A percentile compares a stretch with the other conserved stretches of the same genome.
These are phyloP conservation scores for Ajuga reptans DNA, from an alignment of 305 asterid genomes.

Conservation along the genomic window DNA sequence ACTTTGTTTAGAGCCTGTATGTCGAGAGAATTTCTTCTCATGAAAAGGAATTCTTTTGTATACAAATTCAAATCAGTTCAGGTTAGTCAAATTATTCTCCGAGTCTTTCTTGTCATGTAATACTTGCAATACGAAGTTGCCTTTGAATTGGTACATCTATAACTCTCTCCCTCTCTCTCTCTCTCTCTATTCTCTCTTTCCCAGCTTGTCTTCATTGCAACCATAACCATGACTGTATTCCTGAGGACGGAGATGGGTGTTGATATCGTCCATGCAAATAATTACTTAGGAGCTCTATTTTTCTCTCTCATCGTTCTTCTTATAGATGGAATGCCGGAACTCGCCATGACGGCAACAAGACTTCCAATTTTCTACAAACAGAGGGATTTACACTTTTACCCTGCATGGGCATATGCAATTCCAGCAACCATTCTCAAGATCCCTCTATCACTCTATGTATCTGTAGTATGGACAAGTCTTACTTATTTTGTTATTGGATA, in stretches of 20 bases:
- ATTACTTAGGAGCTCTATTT: slow-evolving; percentile 62
- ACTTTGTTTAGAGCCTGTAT: slow-evolving; percentile 57
- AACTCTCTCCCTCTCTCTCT: slow-evolving; percentile 15
- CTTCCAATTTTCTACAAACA: slow-evolving; percentile 70
- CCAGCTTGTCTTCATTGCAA: slow-evolving; percentile 58
- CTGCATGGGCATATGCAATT: slow-evolving; percentile 82
- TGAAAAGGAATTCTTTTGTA: slow-evolving; percentile 57
- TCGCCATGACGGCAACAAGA: slow-evolving; percentile 53
- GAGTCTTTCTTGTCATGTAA: neutral
- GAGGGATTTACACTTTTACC: slow-evolving; percentile 58
- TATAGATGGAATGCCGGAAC: slow-evolving; percentile 58
- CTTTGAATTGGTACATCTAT: neutral
- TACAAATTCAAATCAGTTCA: slow-evolving; percentile 53
- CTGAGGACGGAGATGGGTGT: slow-evolving; percentile 48
- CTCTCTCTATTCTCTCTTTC: neutral
- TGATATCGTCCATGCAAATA: slow-evolving; percentile 50
- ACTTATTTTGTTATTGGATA: slow-evolving; percentile 67
- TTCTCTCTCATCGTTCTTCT: slow-evolving; percentile 46
- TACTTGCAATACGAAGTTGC: neutral
- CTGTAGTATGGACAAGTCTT: slow-evolving; percentile 58
- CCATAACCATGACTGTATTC: slow-evolving; percentile 57
- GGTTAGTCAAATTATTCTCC: slow-evolving; percentile 33
- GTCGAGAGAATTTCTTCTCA: slow-evolving; percentile 68
- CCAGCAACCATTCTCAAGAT: slow-evolving; percentile 61
- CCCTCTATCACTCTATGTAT: slow-evolving; percentile 54